A percentile compares a stretch with the other conserved stretches of the same genome.
These are phyloP conservation scores for Choiromyces venosus DNA, from an alignment of 495 filamentous ascomycete species.

Conservation along the genomic window DNA sequence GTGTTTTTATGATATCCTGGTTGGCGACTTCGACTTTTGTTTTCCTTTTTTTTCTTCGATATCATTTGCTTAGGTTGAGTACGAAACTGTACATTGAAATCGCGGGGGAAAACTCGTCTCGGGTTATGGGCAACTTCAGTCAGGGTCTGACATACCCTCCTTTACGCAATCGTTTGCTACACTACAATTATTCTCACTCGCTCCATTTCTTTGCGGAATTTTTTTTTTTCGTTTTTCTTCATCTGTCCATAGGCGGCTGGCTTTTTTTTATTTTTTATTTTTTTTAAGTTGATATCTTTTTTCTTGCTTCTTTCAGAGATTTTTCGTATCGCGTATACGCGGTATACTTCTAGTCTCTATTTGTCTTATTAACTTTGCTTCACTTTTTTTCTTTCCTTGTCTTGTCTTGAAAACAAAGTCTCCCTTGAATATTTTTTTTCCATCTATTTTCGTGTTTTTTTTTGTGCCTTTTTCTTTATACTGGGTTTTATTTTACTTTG, in stretches of 20 bases:
- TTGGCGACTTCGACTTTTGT: conserved; percentile 5
- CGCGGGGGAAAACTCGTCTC: not conserved
- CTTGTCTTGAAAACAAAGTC: conserved; percentile 17
- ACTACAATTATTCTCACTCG: not conserved
- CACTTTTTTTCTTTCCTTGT: conserved; percentile 21
- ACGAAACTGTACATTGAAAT: not conserved
- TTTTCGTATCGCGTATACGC: conserved; percentile 28
- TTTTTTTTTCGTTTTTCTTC: not conserved
- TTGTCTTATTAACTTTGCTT: conserved; percentile 9
- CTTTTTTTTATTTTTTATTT: too few relatives aligned
- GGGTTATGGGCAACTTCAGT: not conserved
- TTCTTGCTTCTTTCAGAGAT: conserved; percentile 21
- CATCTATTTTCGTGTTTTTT: conserved; percentile 10
- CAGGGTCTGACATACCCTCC: not conserved
- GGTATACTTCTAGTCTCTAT: not conserved
- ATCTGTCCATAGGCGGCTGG: not conserved
- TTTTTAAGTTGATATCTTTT: conserved; percentile 6
- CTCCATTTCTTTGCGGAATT: not conserved
- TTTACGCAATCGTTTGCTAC: not conserved
- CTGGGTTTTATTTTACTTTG: conserved; percentile 17
- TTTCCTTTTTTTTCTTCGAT: conserved; percentile 24
- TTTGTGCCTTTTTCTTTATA: conserved; percentile 12
- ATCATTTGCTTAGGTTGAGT: conserved; percentile 23
- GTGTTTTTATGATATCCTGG: conserved; percentile 6
- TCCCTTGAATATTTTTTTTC: conserved; percentile 15